Conservation (phyloP, 2,329 filamentous ascomycete species). For the Fonsecaea pedrosoi region DNA sequence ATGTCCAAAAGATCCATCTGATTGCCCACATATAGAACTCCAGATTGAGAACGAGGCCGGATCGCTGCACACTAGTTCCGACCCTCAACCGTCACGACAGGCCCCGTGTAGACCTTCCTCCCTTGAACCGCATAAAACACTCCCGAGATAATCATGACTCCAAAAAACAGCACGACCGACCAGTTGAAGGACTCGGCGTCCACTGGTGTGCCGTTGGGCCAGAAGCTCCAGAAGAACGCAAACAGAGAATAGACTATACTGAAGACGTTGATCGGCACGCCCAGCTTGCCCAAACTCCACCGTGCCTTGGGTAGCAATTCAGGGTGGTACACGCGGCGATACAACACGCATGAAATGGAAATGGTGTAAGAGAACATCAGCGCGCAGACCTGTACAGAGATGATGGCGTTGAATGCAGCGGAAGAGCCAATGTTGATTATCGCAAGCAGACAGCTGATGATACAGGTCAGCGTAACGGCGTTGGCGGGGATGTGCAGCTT, state of each 20-base stretch:
- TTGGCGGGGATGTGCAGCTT: constrained; percentile 36
- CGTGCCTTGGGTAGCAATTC: constrained; percentile 50
- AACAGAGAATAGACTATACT: constrained; percentile 44
- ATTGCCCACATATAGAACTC: not conserved
- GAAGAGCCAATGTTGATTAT: constrained; percentile 36
- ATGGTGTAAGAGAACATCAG: constrained; percentile 60
- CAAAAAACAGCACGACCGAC: constrained; percentile 54
- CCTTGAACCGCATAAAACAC: constrained; percentile 48
- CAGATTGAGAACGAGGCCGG: too few species aligned
- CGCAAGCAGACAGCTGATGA: constrained; percentile 28
- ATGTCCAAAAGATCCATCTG: too few species aligned
- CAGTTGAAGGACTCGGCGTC: constrained; percentile 57
- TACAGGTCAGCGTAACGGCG: constrained; percentile 31
- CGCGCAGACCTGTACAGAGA: constrained; percentile 56
- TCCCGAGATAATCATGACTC: constrained; percentile 49
- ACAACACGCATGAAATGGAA: constrained; percentile 55
- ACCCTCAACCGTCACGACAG: constrained; percentile 40
- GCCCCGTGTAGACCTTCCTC: constrained; percentile 45
- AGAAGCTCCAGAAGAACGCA: constrained; percentile 57
- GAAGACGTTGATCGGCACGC: constrained; percentile 45
- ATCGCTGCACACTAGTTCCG: constrained; percentile 7
- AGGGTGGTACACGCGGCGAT: constrained; percentile 48
- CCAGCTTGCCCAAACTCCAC: constrained; percentile 52
- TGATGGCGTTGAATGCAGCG: constrained; percentile 39
- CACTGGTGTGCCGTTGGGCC: constrained; percentile 48